Conservation (phyloP, 306 rosid species). For the Ammopiptanthus mongolicus region DNA sequence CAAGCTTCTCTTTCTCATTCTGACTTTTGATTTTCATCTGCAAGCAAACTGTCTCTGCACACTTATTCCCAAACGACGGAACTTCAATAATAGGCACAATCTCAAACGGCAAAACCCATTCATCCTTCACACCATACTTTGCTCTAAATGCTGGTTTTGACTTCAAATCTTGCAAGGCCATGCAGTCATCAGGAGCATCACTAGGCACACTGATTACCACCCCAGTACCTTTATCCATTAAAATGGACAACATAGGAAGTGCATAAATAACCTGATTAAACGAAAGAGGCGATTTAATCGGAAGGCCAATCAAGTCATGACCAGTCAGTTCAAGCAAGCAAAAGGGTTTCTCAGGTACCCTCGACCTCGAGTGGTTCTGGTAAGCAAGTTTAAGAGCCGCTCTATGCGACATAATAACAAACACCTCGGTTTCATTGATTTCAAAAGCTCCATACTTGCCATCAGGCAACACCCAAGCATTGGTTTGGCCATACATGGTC, state of each 20-base stretch:
- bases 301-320: conserved; percentile 85
- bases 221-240: conserved; percentile 95
- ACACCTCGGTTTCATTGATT: conserved; percentile 71
- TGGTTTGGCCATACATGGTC: conserved; percentile 98
- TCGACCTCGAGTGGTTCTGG: conserved; percentile 63
- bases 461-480: conserved; percentile 95
- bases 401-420: conserved; percentile 51
- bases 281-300: conserved; percentile 76
- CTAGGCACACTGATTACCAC: conserved; percentile 93
- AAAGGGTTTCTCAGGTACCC: conserved; percentile 62
- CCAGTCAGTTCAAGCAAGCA: conserved; percentile 78
- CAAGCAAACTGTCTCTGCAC: conserved; percentile 79
- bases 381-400: conserved; percentile 93
- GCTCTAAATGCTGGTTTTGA: conserved; percentile 67
- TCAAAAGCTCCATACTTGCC: conserved; percentile 93
- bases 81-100: conserved; percentile 75
- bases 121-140: conserved; percentile 81
- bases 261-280: conserved; percentile 69
- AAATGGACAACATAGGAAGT: conserved; percentile 92
- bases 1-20: conserved; percentile 92
- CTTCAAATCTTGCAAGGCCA: conserved; percentile 86
- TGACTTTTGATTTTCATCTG: conserved; percentile 82
- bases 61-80: conserved; percentile 71
- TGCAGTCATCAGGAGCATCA: conserved; percentile 95
- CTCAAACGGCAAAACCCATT: conserved; percentile 83